A percentile compares a stretch with the other conserved stretches of the same genome.
These are phyloP conservation scores for Hymenoscyphus albidus DNA, from an alignment of 2,329 filamentous ascomycete species.

Conservation along the genomic window DNA sequence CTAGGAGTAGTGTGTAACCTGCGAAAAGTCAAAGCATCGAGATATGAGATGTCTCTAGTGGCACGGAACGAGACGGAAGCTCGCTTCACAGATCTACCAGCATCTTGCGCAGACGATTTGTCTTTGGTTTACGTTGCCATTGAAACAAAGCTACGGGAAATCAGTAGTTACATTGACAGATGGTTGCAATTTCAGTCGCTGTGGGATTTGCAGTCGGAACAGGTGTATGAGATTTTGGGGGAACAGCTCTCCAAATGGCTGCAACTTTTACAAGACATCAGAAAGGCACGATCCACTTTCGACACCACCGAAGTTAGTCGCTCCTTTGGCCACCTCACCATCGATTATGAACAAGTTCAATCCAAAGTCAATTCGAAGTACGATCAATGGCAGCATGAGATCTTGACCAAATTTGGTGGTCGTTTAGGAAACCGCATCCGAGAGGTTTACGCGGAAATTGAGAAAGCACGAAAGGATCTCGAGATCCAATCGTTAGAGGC, in stretches of 20 bases:
- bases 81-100: conserved; percentile 80
- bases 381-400: conserved; percentile 98
- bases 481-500: conserved; percentile 91
- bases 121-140: conserved; percentile 77
- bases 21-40: conserved; percentile 88
- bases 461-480: conserved; percentile 83
- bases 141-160: conserved; percentile 75
- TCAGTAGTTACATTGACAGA: conserved; percentile 87
- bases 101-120: conserved; percentile 75
- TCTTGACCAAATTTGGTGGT: conserved; percentile 85
- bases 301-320: conserved; percentile 93
- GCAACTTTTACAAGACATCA: conserved; percentile 92
- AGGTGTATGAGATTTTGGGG: conserved; percentile 87
- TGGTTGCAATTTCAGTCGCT: conserved; percentile 98
- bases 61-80: conserved; percentile 60
- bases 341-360: conserved; percentile 98
- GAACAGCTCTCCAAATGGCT: conserved; percentile 92
- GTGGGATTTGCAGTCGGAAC: conserved; percentile 95
- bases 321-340: conserved; percentile 87
- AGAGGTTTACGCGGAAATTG: conserved; percentile 87
- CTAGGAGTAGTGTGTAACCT: conserved; percentile 88
- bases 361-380: conserved; percentile 99
- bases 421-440: conserved; percentile 87
- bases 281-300: conserved; percentile 92
- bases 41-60: conserved; percentile 86